A percentile compares a stretch with the other conserved stretches of the same genome.
These are phyloP conservation scores for Moelleriella libera DNA, from an alignment of 2,329 filamentous ascomycete species.

Conservation along the genomic window DNA sequence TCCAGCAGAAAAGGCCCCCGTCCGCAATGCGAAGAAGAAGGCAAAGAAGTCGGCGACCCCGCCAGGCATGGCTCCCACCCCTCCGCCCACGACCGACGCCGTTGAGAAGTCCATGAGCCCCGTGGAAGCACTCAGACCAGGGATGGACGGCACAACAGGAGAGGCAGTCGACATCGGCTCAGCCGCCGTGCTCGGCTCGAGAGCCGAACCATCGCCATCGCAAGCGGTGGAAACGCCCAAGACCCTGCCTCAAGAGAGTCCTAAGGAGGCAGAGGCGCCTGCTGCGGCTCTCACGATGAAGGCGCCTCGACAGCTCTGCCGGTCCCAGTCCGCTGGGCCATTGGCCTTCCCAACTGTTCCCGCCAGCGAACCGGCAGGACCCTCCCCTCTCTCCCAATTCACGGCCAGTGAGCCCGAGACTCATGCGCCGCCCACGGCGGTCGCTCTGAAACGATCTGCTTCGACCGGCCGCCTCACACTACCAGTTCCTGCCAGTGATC, in stretches of 20 bases:
- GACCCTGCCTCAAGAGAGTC: neutral
- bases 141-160: neutral
- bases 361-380: slow-evolving; percentile 35
- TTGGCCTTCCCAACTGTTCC: slow-evolving; percentile 16
- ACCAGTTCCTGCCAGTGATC: slow-evolving; percentile 32
- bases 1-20: slow-evolving; percentile 9
- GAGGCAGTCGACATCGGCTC: neutral
- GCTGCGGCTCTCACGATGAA: neutral
- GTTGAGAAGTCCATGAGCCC: slow-evolving; percentile 18
- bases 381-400: slow-evolving; percentile 23
- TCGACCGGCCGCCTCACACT: slow-evolving; percentile 19
- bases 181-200: neutral
- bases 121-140: neutral
- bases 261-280: neutral
- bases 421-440: slow-evolving; percentile 17
- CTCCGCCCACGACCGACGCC: slow-evolving; percentile 24
- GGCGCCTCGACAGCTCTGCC: slow-evolving; percentile 12
- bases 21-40: slow-evolving; percentile 9
- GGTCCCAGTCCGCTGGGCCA: slow-evolving; percentile 23
- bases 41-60: slow-evolving; percentile 7
- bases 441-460: slow-evolving; percentile 23
- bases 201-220: slow-evolving; percentile 3
- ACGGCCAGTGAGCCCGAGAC: slow-evolving; percentile 5
- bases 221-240: neutral
- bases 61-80: slow-evolving; percentile 18